Evolutionary conservation across 2,329 filamentous ascomycete species (phyloP).

Genomic region (Cladorrhinum sp.): DNA sequence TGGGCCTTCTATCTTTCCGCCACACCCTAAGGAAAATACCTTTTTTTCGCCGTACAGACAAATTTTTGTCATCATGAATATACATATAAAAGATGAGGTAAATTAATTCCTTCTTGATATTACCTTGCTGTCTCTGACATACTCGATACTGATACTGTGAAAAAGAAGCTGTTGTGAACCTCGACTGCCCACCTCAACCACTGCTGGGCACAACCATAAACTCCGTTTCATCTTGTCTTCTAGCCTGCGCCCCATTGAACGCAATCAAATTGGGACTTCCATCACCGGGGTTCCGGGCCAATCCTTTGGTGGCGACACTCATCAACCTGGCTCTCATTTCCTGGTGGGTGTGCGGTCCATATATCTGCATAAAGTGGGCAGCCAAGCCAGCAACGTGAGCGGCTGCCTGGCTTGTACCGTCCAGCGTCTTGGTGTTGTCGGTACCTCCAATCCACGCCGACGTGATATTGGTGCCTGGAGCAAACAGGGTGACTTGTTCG

Average conservation of each 20-base stretch:
- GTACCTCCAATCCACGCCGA: conserved; percentile 38
- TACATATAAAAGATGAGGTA: no score
- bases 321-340: conserved; percentile 16
- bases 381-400: conserved; percentile 58
- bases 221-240: background rate
- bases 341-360: conserved; percentile 37
- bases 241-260: conserved; percentile 20
- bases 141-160: no score
- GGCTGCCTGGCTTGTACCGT: conserved; percentile 60
- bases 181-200: background rate
- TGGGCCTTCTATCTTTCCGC: no score
- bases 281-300: conserved; percentile 11
- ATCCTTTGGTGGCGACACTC: conserved; percentile 9
- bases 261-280: conserved; percentile 23
- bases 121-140: no score
- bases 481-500: conserved; percentile 42
- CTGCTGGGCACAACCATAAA: background rate
- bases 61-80: no score
- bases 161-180: no score
- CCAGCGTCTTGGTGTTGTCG: conserved; percentile 39
- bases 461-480: conserved; percentile 41
- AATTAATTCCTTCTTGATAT: no score
- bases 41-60: no score
- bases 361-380: conserved; percentile 36
- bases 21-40: no score